A percentile compares a stretch with the other conserved stretches of the same genome.
These are phyloP conservation scores for Didymella pomorum DNA, from an alignment of 2,329 filamentous ascomycete species.

Conservation along the genomic window DNA sequence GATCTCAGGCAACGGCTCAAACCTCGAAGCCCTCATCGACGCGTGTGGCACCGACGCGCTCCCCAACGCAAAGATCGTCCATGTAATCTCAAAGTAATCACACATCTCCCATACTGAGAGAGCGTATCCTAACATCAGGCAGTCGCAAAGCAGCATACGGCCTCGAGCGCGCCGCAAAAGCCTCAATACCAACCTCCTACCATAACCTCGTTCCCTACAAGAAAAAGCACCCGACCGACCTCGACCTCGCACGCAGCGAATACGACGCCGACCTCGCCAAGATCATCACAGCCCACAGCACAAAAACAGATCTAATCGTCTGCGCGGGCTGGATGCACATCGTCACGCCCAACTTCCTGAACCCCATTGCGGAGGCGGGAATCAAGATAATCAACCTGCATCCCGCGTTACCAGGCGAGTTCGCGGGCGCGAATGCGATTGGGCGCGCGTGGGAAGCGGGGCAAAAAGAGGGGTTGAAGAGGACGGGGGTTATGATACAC, in stretches of 20 bases:
- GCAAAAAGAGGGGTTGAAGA: conserved; percentile 69
- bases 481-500: conserved; percentile 87
- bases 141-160: conserved; percentile 67
- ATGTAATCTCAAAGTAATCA: conserved; percentile 65
- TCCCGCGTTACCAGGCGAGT: conserved; percentile 75
- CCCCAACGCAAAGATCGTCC: conserved; percentile 63
- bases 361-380: conserved; percentile 67
- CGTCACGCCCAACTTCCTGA: conserved; percentile 73
- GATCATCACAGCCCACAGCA: conserved; percentile 67
- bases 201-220: conserved; percentile 84
- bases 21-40: conserved; percentile 80
- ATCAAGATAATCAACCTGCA: conserved; percentile 84
- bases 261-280: conserved; percentile 80
- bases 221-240: conserved; percentile 53
- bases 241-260: conserved; percentile 64
- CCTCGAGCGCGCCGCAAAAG: conserved; percentile 66
- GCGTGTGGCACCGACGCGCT: conserved; percentile 59
- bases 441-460: conserved; percentile 79
- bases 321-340: conserved; percentile 89
- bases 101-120: not conserved
- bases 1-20: conserved; percentile 70
- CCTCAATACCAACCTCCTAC: conserved; percentile 75
- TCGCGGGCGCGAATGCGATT: conserved; percentile 81
- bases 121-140: not conserved
- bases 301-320: conserved; percentile 74